Conservation (phyloP, 2,329 filamentous ascomycete genomes). For the Amesomyces nigricolor region DNA sequence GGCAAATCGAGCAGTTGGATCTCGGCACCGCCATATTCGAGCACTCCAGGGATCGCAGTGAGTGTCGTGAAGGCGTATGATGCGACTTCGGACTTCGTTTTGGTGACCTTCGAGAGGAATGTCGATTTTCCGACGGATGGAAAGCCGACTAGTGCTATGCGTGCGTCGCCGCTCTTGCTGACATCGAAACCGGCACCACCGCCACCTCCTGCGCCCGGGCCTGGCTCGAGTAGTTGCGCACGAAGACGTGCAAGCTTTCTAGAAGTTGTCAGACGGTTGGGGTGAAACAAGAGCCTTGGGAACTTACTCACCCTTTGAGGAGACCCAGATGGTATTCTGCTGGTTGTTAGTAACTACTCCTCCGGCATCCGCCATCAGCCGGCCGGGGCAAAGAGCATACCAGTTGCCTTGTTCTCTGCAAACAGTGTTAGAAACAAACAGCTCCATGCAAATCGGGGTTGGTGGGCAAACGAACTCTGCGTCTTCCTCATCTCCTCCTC, state of each 20-base stretch:
- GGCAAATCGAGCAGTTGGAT: constrained; percentile 97
- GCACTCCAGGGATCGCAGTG: constrained; percentile 92
- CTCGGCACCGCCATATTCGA: constrained; percentile 96
- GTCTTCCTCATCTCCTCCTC: constrained; percentile 99
- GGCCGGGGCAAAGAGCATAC: constrained; percentile 47
- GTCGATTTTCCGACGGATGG: constrained; percentile 98
- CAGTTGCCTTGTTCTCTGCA: constrained; percentile 96
- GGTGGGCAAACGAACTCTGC: constrained; percentile 64
- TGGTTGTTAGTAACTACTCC: constrained; percentile 6
- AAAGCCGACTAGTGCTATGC: constrained; percentile 97
- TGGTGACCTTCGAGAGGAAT: constrained; percentile 97
- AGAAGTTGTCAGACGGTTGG: constrained; percentile 8
- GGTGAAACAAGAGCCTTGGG: neutral
- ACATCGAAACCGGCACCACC: constrained; percentile 87
- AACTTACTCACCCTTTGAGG: constrained; percentile 73
- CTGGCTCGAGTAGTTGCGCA: constrained; percentile 89
- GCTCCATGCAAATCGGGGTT: no score
- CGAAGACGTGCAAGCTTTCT: constrained; percentile 94
- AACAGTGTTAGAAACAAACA: constrained; percentile 22
- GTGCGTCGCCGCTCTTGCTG: constrained; percentile 91
- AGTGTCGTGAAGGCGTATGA: constrained; percentile 97
- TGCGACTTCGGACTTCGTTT: constrained; percentile 92
- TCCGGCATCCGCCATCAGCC: neutral
- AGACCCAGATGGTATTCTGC: constrained; percentile 96
- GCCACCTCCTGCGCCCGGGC: constrained; percentile 68